Base-by-base conservation (phyloP, 306 rosid genomes). In the Rosa rugosa region DNA sequence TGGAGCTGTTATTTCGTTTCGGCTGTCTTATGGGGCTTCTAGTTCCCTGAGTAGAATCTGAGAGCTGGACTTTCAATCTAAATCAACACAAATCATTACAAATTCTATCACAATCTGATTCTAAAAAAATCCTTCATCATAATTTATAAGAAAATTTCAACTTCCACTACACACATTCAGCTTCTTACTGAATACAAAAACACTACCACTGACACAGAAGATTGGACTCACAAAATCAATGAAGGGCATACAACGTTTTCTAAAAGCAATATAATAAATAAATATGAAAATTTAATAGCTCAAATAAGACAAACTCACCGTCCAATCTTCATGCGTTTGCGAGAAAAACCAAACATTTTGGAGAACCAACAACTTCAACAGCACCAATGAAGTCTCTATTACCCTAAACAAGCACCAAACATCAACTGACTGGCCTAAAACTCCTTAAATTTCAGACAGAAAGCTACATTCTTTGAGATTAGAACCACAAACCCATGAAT, bases 331-430 rank as follows among this genome's bases (percentile, higher is more conserved):
- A 79, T 80, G 60, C 97, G 97, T 78, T 96, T 86, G 69, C 98
- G 97, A 84, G 96, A 88, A 84, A 94, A 90, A 5, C 94, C 88
- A 78, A 94, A 90, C 98, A 94, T 94, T 73, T 83, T 87, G 13
- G 54, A 71, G 54, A 65, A 62, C 69, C 59, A 53, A 54, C 54
- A 74, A 38, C 25, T 72, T 49, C 79, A 69, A 25, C 13, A 67
- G 64, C 72, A 80, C 68, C 6, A 77, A n/a, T 4, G 18, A 45
- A 42, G 3, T 65, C 65, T 49, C 49, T 23, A 13, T 9, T 59
- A 22, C 6, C 80, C 78, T 49, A 49, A 60, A 74, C 72, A 83
- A 57, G 34, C 79, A 82, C 12, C 12, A 82, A 69, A 56, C 53
- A 34, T 42, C 68, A 73, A 66, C 47, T 76, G 64, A 18, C 45